Evolutionary conservation across 1,284 basidiomycete species (phyloP).

Genomic region (Ganoderma boninense): DNA sequence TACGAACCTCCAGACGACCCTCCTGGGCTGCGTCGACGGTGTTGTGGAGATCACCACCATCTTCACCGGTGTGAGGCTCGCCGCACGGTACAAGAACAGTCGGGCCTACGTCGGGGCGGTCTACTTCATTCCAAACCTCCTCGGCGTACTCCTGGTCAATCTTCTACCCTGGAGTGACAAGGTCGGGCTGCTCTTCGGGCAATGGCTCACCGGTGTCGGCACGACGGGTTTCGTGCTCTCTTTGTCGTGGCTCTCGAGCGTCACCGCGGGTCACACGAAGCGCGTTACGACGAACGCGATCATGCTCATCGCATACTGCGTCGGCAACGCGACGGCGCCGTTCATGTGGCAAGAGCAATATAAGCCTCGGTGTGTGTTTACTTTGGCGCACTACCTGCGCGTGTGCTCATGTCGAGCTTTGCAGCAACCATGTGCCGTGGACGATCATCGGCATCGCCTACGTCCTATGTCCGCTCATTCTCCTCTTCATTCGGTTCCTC

Average conservation of each 20-base stretch:
- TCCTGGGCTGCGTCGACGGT: slow-evolving; percentile 75
- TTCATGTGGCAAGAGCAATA: slow-evolving; percentile 79
- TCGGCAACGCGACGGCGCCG: slow-evolving; percentile 74
- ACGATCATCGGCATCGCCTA: slow-evolving; percentile 68
- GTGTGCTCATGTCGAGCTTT: not conserved
- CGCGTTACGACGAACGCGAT: slow-evolving; percentile 73
- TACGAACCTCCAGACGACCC: slow-evolving; percentile 67
- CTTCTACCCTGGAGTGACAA: slow-evolving; percentile 70
- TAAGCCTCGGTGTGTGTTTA: slow-evolving; percentile 57
- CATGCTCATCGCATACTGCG: slow-evolving; percentile 74
- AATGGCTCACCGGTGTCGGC: slow-evolving; percentile 72
- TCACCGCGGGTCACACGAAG: slow-evolving; percentile 83
- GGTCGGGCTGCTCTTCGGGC: slow-evolving; percentile 65
- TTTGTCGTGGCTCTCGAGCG: slow-evolving; percentile 71
- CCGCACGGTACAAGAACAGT: slow-evolving; percentile 60
- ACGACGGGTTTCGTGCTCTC: slow-evolving; percentile 76
- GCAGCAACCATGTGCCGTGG: slow-evolving; percentile 71
- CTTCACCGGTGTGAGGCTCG: slow-evolving; percentile 65
- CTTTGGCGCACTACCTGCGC: not conserved
- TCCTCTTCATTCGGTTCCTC: slow-evolving; percentile 61
- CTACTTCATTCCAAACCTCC: slow-evolving; percentile 70
- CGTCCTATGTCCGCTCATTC: slow-evolving; percentile 53
- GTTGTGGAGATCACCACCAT: slow-evolving; percentile 73
- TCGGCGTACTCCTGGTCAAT: slow-evolving; percentile 69
- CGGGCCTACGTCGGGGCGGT: slow-evolving; percentile 69